A percentile compares a stretch with the other conserved stretches of the same genome.
phyloP scores from a whole-genome alignment of 164 flowering plant species.

The Stephania japonica region DNA sequence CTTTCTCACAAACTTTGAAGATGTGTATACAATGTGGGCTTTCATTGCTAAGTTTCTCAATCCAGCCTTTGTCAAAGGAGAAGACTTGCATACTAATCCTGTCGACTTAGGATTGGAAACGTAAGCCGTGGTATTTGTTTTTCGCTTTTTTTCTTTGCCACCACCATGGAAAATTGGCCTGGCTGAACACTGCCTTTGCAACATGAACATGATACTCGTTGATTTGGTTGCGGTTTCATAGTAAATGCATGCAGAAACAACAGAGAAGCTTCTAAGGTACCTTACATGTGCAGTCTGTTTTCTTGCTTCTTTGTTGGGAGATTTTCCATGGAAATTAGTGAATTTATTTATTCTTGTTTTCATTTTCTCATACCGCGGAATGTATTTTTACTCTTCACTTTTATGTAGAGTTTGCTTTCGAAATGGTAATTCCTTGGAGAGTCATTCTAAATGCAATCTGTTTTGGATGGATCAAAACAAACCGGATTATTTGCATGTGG shows the following conservation, averaged over 20 bases:
- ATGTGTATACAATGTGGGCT: constrained; percentile 60
- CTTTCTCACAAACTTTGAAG: constrained; percentile 58
- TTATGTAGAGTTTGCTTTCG: constrained; percentile 39
- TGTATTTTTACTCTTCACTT: constrained; percentile 22
- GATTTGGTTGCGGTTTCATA: background rate
- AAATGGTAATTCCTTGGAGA: constrained; percentile 21
- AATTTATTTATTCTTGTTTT: constrained; percentile 40
- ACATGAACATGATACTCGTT: background rate
- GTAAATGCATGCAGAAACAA: constrained; percentile 19
- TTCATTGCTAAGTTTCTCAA: constrained; percentile 59
- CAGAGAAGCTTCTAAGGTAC: constrained; percentile 18
- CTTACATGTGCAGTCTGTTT: constrained; percentile 20
- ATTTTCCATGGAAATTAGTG: constrained; percentile 17
- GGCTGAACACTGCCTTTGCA: constrained; percentile 11
- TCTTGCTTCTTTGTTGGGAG: constrained; percentile 20
- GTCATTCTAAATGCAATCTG: constrained; percentile 16
- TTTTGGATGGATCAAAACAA: constrained; percentile 4
- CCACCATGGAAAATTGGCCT: constrained; percentile 13
- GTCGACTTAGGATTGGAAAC: constrained; percentile 39
- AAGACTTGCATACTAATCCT: constrained; percentile 38
- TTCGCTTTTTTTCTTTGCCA: constrained; percentile 9
- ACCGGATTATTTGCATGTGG: constrained; percentile 4
- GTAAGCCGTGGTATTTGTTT: constrained; percentile 15
- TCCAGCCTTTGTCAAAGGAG: constrained; percentile 41
- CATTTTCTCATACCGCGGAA: constrained; percentile 16